Evolutionary conservation across 371 early-diverging fungal species (phyloP), one percentile per base, ranked within the genome.

Genomic region (Smittium mucronatum): DNA sequence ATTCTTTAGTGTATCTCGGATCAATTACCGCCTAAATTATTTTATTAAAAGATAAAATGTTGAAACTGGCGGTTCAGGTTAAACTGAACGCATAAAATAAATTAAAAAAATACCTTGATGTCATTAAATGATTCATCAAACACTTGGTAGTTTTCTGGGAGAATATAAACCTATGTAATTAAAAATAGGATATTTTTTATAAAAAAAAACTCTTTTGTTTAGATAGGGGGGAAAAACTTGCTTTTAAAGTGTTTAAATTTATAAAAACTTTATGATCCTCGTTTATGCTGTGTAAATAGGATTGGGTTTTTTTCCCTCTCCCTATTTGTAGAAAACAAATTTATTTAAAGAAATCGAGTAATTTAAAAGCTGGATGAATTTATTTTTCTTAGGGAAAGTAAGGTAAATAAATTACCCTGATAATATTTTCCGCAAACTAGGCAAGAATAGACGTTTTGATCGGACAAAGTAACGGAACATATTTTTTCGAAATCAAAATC

Each of bases 401-500:
- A 11, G 47, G 47, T 63, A 74, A 88, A 90, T n/a, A 29, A 47
- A 33, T 16, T 68, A 68, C 69, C 96, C 86, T 97, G 97, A 75
- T 87, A 95, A 75, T 94, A 98, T 76, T 93, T 94, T 61, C 98
- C 97, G 71, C 97, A 98, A 0, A 94, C 92, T 28, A 98, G 86
- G 74, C 99, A 98, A 0, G 94, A 93, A 75, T 98, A 98, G 0
- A 97, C 93, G 72, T 98, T 98, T 72, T 89, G 75, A 73, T 93
- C 91, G 33, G 93, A 89, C 57, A 97, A 83, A 0, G 94, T 92
- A 0, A 97, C 93, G 0, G 92, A 92, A 79, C 99, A 97, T 25
- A 95, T 87, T 73, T 95, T 93, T 75, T 97, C 97, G 76, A 97
- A 96, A 76, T 98, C 99, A 83, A 97, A 98, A 81, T 98, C 97